phyloP scores from a whole-genome alignment of 495 filamentous ascomycete genomes.

The Amphirosellinia nigrospora region DNA sequence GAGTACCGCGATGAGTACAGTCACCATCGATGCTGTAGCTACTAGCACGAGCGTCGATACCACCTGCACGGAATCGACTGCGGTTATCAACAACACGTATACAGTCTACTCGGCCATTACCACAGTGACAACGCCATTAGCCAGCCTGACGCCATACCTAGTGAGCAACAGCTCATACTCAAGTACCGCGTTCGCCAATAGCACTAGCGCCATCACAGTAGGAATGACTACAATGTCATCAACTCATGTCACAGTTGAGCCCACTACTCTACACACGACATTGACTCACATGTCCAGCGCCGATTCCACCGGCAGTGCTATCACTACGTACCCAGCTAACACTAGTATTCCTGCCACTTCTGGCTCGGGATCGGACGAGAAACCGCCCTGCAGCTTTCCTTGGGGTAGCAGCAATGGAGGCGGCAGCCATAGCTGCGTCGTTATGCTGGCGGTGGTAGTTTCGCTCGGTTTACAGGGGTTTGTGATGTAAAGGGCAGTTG shows the following conservation, averaged over 20 bases:
- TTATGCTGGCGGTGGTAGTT: conserved; percentile 26
- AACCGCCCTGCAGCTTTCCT: not conserved
- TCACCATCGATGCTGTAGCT: conserved; percentile 3
- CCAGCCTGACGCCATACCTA: conserved; percentile 14
- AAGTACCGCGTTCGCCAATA: conserved; percentile 1
- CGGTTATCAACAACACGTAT: conserved; percentile 21
- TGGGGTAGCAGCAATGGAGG: conserved; percentile 22
- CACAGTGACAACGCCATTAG: not conserved
- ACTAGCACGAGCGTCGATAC: conserved; percentile 10
- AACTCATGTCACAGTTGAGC: not conserved
- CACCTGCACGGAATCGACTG: conserved; percentile 24
- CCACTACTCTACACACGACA: not conserved
- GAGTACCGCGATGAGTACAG: conserved; percentile 18
- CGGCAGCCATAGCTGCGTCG: conserved; percentile 14
- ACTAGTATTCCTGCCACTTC: not conserved
- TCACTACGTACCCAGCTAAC: conserved; percentile 16
- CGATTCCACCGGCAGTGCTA: conserved; percentile 13
- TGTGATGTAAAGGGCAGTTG: not conserved
- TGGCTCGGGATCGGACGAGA: conserved; percentile 3
- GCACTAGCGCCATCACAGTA: conserved; percentile 10
- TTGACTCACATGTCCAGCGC: conserved; percentile 17
- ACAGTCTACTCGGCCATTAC: not conserved
- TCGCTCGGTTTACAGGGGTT: conserved; percentile 13
- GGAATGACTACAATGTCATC: conserved; percentile 10
- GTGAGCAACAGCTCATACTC: not conserved